Conservation (phyloP, 1,139 yeast genomes). For the Scheffersomyces insectosa region DNA sequence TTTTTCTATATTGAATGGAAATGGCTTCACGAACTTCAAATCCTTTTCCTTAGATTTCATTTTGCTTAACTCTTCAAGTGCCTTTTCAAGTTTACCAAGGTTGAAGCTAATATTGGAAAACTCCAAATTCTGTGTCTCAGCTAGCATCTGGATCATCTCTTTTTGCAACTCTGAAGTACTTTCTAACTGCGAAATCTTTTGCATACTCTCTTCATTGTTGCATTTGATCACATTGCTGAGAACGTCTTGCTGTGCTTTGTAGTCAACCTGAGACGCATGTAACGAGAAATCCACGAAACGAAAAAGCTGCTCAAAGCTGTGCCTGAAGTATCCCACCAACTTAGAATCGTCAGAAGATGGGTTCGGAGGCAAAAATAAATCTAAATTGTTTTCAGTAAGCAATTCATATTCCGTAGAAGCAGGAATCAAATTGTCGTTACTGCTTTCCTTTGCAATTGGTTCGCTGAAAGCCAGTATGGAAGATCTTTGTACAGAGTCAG, state of each 20-base stretch:
- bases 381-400: conserved; percentile 11
- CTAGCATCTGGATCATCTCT: conserved; percentile 6
- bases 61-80: neutral
- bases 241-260: conserved; percentile 1
- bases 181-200: conserved; percentile 3
- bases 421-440: neutral
- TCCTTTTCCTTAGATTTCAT: neutral
- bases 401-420: conserved; percentile 8
- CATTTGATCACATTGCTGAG: conserved; percentile 1
- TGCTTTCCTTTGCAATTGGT: conserved; percentile 3
- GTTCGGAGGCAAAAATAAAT: conserved; percentile 5
- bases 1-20: conserved; percentile 10
- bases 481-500: conserved; percentile 7
- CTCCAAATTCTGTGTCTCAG: conserved; percentile 6
- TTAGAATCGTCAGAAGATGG: neutral
- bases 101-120: conserved; percentile 4
- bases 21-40: conserved; percentile 12
- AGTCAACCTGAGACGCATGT: conserved; percentile 5
- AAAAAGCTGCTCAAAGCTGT: conserved; percentile 5
- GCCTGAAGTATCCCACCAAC: conserved; percentile 6
- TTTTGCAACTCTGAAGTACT: conserved; percentile 5
- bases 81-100: conserved; percentile 5
- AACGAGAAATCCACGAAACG: conserved; percentile 1
- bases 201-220: conserved; percentile 1
- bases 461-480: conserved; percentile 4